Base-by-base conservation (phyloP, 306 rosid species). In the Spatholobus suberectus region DNA sequence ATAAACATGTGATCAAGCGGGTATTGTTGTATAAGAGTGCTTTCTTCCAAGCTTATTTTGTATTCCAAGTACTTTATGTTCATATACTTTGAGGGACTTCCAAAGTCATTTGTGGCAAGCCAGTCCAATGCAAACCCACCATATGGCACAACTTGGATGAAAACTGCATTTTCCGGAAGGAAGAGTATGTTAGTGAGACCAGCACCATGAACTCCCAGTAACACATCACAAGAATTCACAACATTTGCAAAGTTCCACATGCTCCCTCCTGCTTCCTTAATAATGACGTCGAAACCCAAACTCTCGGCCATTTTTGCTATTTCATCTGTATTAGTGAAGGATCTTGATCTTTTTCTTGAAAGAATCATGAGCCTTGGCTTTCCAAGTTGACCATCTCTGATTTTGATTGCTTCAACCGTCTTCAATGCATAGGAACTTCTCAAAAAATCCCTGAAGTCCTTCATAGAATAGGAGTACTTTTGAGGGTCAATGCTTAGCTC, bases 191-290 rank as follows among this genome's bases (percentile, higher is more conserved):
- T 95, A 0, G 98, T 88, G 34, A 95, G 92, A 41, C 98, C 98
- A 70, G 98, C 98, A 8, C 98, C 98, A 76, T 95, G 97, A 83
- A 95, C 94, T 70, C 98, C 98, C 97, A 95, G 63, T 29, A 95
- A 40, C 51, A 93, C 97, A 84, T 95, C 98, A 83, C 97, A 93
- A 20, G 98, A 93, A 51, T 93, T 95, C 83, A 93, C 95, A 17
- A 78, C 40, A 26, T 90, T 63, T 18, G 97, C 88, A 61, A 93
- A 88, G 8, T 61, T 87, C 17, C 86, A 49, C 77, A 93, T 5
- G 83, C 78, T 79, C 37, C 73, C 43, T 11, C 66, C 87, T 20
- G 91, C 95, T 47, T 95, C 98, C 57, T 63, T 77, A 2, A 79
- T 62, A 77, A 79, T 73, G 24, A 91, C 95, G 72, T 86, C 77